These are phyloP conservation scores for Mycena albidolilacea DNA, from an alignment of 768 basidiomycete species.

Conservation along the genomic window DNA sequence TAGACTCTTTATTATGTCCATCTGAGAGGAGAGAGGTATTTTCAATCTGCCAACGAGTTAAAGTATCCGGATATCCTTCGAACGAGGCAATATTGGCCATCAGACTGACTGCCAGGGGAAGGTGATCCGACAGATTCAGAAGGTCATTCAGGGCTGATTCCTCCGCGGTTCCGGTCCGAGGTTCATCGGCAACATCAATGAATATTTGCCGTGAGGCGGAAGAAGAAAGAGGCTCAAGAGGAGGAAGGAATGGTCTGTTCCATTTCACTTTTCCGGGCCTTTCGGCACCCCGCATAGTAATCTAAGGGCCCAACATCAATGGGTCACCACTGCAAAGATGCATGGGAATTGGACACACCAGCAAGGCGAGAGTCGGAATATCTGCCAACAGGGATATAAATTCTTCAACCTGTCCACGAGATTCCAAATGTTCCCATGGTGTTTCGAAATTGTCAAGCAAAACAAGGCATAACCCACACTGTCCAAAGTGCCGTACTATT, in stretches of 20 bases:
- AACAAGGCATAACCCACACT: neutral
- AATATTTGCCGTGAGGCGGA: neutral
- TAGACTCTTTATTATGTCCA: constrained; percentile 9
- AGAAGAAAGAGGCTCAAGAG: constrained; percentile 3
- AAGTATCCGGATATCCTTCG: constrained; percentile 1
- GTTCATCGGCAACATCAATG: constrained; percentile 13
- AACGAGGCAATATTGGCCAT: constrained; percentile 19
- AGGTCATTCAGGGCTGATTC: neutral
- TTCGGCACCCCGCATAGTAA: constrained; percentile 23
- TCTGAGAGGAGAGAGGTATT: constrained; percentile 8
- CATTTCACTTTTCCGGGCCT: neutral
- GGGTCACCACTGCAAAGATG: no score
- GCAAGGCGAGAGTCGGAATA: constrained; percentile 11
- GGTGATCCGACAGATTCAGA: neutral
- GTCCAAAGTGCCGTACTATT: constrained; percentile 1
- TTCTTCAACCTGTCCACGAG: constrained; percentile 22
- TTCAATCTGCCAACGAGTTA: constrained; percentile 21
- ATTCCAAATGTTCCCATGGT: constrained; percentile 26
- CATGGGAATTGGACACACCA: neutral
- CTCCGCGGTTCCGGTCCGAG: neutral
- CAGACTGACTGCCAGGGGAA: constrained; percentile 19
- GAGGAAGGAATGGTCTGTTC: constrained; percentile 21
- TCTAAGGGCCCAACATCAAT: neutral
- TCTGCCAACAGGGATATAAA: constrained; percentile 25
- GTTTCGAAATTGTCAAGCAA: constrained; percentile 33